phyloP scores from a whole-genome alignment of 148 eudicot species.

The Persicaria maculosa region DNA sequence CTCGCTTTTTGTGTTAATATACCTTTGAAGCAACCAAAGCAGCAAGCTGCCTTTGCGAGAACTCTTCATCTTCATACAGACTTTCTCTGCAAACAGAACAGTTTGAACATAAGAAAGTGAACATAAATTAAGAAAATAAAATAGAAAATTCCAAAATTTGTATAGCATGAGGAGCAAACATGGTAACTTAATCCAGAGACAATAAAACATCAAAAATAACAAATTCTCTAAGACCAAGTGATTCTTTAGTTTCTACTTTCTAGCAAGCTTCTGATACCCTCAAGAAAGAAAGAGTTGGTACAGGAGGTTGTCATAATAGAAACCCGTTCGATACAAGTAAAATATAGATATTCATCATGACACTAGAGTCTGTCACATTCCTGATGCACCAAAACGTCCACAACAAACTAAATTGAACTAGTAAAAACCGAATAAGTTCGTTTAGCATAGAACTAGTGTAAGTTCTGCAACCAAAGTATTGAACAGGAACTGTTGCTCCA shows the following conservation, averaged over 20 bases:
- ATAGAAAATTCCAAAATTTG: background rate
- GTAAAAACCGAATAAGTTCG: too few species aligned
- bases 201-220: background rate
- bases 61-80: constrained; percentile 91
- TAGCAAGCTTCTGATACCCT: background rate
- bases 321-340: too few species aligned
- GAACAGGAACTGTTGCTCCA: too few species aligned
- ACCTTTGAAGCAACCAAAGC: constrained; percentile 95
- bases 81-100: constrained; percentile 59
- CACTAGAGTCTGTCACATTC: too few species aligned
- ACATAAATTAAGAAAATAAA: background rate
- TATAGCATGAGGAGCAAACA: background rate
- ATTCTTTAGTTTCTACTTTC: background rate
- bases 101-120: background rate
- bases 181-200: background rate
- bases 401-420: too few species aligned
- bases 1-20: constrained; percentile 1
- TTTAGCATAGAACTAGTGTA: too few species aligned
- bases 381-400: too few species aligned
- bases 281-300: too few species aligned
- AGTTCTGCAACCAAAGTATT: too few species aligned
- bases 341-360: too few species aligned
- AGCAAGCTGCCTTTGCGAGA: constrained; percentile 70
- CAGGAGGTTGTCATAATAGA: too few species aligned
- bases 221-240: background rate